A percentile compares a stretch with the other conserved stretches of the same genome.
phyloP scores from a whole-genome alignment of 176 grass and related monocot genomes.

The Dactylis glomerata region DNA sequence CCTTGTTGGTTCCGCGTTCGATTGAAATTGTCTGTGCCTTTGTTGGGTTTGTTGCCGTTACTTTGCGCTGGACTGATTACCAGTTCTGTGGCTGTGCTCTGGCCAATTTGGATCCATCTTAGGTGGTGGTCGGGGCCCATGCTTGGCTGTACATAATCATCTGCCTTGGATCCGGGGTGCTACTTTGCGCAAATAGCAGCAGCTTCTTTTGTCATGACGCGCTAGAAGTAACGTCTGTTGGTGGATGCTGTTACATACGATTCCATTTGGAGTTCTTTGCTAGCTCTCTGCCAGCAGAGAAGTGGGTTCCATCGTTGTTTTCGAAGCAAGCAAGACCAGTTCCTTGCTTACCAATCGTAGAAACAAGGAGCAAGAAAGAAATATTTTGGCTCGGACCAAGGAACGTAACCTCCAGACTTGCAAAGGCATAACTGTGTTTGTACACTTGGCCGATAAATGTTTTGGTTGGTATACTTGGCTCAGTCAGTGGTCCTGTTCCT shows the following conservation, averaged over 20 bases:
- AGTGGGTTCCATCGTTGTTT: constrained; percentile 37
- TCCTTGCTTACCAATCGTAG: constrained; percentile 23
- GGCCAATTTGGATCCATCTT: constrained; percentile 12
- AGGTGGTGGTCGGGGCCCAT: constrained; percentile 29
- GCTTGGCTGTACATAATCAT: constrained; percentile 19
- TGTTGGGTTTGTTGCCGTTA: not conserved
- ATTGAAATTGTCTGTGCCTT: not conserved
- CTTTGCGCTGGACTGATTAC: not conserved
- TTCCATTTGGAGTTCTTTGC: not conserved
- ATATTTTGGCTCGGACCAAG: constrained; percentile 8
- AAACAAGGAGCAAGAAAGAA: constrained; percentile 30
- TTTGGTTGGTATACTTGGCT: not conserved
- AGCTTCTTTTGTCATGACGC: not conserved
- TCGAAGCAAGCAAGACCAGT: constrained; percentile 31
- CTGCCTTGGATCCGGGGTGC: not conserved
- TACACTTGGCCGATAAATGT: not conserved
- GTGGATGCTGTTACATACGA: not conserved
- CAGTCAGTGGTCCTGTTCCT: not conserved
- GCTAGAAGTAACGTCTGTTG: not conserved
- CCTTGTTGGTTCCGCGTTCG: no score
- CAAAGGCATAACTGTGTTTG: not conserved
- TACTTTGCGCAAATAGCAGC: not conserved
- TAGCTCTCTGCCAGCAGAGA: not conserved
- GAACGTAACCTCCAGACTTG: constrained; percentile 4
- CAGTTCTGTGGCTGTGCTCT: not conserved